A percentile compares a stretch with the other conserved stretches of the same genome.
These are phyloP conservation scores for Basipetospora chlamydospora DNA, from an alignment of 2,329 filamentous ascomycete species.

Conservation along the genomic window DNA sequence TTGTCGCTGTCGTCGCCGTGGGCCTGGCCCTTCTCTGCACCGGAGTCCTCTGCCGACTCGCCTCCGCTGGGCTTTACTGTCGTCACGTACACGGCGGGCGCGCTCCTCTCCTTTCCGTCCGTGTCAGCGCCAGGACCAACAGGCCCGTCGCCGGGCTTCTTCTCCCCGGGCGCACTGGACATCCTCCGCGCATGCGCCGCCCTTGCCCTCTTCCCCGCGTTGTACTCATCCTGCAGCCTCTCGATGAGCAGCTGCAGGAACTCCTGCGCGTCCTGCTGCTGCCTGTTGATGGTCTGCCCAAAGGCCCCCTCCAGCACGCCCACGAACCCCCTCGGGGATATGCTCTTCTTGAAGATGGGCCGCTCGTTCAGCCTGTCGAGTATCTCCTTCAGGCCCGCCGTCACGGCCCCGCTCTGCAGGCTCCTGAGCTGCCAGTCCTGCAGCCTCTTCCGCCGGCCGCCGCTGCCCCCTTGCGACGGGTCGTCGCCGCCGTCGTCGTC, in stretches of 20 bases:
- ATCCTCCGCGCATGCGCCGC: constrained; percentile 29
- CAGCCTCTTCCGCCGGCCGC: constrained; percentile 22
- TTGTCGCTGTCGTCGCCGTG: constrained; percentile 8
- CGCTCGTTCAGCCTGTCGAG: constrained; percentile 86
- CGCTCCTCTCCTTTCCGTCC: no score
- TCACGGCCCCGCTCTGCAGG: constrained; percentile 70
- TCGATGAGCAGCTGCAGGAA: constrained; percentile 91
- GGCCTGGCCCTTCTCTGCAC: no score
- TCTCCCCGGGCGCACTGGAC: no score
- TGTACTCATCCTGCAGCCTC: constrained; percentile 83
- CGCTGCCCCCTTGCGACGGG: no score
- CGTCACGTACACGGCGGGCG: no score
- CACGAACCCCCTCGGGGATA: constrained; percentile 76
- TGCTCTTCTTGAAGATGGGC: constrained; percentile 85
- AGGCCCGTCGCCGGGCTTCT: no score
- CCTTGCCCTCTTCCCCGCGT: constrained; percentile 66
- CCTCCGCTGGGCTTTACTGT: no score
- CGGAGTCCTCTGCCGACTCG: no score
- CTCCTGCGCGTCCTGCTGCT: constrained; percentile 96
- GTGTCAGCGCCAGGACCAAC: no score
- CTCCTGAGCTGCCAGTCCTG: constrained; percentile 48
- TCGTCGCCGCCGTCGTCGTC: neutral
- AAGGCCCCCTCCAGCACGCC: constrained; percentile 73
- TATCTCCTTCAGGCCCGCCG: constrained; percentile 78
- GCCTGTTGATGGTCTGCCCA: constrained; percentile 75